phyloP scores from a whole-genome alignment of 2,329 filamentous ascomycete genomes.

The Rhinocladiella mackenziei region DNA sequence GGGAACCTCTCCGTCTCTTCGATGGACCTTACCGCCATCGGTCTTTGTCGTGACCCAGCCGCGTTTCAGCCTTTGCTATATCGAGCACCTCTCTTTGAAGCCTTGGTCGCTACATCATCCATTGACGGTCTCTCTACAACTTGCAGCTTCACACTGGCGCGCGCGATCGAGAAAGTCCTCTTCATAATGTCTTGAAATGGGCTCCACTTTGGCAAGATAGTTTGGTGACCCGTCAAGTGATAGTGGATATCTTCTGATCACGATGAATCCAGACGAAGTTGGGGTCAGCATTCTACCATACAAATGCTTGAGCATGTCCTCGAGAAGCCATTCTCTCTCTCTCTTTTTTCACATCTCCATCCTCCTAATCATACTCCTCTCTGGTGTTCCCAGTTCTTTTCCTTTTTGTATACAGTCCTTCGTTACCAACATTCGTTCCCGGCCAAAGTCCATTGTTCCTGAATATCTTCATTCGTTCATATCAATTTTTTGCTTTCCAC shows the following conservation, averaged over 20 bases:
- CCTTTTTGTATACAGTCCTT: constrained; percentile 36
- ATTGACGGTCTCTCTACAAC: constrained; percentile 65
- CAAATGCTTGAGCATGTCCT: constrained; percentile 3
- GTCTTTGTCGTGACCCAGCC: neutral
- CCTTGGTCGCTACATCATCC: constrained; percentile 13
- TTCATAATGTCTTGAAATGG: constrained; percentile 25
- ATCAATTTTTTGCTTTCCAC: constrained; percentile 7
- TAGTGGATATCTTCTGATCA: constrained; percentile 1
- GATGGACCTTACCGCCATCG: constrained; percentile 1
- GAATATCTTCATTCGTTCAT: constrained; percentile 16
- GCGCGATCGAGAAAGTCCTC: constrained; percentile 10
- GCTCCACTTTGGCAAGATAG: constrained; percentile 3
- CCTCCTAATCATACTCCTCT: constrained; percentile 4
- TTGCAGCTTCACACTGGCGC: constrained; percentile 7
- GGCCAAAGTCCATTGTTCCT: too few relatives aligned
- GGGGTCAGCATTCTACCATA: too few relatives aligned
- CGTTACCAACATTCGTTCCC: constrained; percentile 25
- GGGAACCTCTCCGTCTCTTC: too few relatives aligned
- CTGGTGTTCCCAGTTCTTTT: constrained; percentile 39
- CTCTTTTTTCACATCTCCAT: constrained; percentile 1
- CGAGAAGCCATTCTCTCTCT: neutral
- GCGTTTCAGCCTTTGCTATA: constrained; percentile 21
- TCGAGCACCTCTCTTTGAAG: constrained; percentile 5
- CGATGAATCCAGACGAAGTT: too few relatives aligned
- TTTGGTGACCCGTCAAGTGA: constrained; percentile 3